Base-by-base conservation (phyloP, 2,329 filamentous ascomycete species). In the Scleromitrula shiraiana region DNA sequence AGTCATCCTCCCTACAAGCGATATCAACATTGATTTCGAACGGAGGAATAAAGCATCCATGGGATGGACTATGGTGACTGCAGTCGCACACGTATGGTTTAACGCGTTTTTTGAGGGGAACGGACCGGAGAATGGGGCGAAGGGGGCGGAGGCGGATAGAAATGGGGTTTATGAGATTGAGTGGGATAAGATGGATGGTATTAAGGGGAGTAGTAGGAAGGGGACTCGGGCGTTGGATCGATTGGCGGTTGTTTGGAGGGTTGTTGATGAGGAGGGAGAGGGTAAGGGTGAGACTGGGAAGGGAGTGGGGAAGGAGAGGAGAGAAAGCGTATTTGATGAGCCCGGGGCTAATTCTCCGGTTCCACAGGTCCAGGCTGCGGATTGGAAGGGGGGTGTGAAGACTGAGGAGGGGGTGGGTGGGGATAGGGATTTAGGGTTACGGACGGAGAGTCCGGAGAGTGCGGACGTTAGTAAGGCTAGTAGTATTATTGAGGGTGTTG, bases 51-150 rank as follows among this genome's bases (percentile, higher is more conserved):
- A 83, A 60, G 81, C 85, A 1, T 77, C 78, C 4, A 86, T 85
- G 59, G 85, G 88, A 1, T 78, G 88, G 56, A 89, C 88, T 0
- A 88, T 97, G 82, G 88, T 96, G 3, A 95, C 91, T 0, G 83
- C 90, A 0, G 83, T 97, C 8, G 90, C 90, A 0, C 91, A 97
- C 61, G 87, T 95, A 14, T 98, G 93, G 93, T 95, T 96, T 72
- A 98, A 98, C 62, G 74, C 82, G 2, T 97, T 82, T 67, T 97
- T 97, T 59, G 93, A 97, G 68, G 89, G 90, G 37, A 71, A 78
- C 17, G 85, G 85, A 0, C 82, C 84, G 0, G 85, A 89, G 60
- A 73, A 81, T 35, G 66, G 70, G 23, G 87, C 85, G 20, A 68
- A 72, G 14, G 66, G 70, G 23, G 87, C 85, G 20, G 68, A 72